Percentiles rank a stretch among this genome's conserved stretches.
phyloP scores from a whole-genome alignment of 306 rosid species.

The Ochetophila trinervis region DNA sequence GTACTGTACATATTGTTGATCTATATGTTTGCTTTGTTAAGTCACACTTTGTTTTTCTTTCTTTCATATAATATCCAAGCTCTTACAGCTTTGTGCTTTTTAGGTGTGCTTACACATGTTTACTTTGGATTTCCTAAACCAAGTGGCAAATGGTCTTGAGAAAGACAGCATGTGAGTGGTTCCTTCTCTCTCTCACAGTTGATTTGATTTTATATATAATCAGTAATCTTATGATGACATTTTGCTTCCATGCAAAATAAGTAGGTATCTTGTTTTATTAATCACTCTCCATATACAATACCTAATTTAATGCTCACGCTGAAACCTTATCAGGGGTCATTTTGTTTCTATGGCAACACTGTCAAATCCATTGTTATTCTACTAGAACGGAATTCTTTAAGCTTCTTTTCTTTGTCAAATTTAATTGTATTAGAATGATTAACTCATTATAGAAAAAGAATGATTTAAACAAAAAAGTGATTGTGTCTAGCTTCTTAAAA shows the following conservation, averaged over 20 bases:
- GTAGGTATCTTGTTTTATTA: too few species aligned
- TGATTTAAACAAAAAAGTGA: too few species aligned
- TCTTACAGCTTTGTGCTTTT: conserved; percentile 30
- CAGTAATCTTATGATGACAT: too few species aligned
- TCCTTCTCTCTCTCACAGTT: conserved; percentile 16
- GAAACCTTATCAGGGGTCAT: too few species aligned
- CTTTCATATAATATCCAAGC: conserved; percentile 1
- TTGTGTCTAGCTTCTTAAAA: not conserved
- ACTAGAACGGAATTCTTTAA: too few species aligned
- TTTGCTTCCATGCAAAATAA: too few species aligned
- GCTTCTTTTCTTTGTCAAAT: not conserved
- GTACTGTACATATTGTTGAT: conserved; percentile 7
- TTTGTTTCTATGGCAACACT: too few species aligned
- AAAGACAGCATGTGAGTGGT: conserved; percentile 85
- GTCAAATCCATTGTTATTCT: too few species aligned
- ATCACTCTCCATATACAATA: too few species aligned
- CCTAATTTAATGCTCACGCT: too few species aligned
- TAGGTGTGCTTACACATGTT: conserved; percentile 99
- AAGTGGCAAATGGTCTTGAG: conserved; percentile 97
- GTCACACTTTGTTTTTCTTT: not conserved
- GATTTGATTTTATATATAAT: too few species aligned
- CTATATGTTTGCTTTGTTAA: conserved; percentile 10
- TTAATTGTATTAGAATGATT: not conserved
- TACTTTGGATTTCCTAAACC: conserved; percentile 89
- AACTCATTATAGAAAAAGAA: not conserved